Evolutionary conservation across 805 yeast species (phyloP).

Genomic region (Pichia pseudocactophila): DNA sequence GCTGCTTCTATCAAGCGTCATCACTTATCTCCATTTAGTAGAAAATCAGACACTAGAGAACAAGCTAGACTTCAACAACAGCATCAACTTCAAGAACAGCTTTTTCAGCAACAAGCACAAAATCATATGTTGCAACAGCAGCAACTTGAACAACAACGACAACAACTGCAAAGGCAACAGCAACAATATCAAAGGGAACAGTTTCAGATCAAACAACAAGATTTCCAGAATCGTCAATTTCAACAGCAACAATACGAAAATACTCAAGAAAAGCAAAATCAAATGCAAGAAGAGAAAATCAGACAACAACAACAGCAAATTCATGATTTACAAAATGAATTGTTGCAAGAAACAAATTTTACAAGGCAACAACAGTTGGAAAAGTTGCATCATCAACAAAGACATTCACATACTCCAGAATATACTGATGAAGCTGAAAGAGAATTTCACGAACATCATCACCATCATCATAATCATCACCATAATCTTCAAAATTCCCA

Average conservation of each 20-base stretch:
- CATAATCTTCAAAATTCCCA: neutral
- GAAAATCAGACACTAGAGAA: neutral
- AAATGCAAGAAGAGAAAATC: neutral
- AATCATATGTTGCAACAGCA: neutral
- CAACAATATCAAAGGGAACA: conserved; percentile 4
- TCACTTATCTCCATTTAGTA: conserved; percentile 8
- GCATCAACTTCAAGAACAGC: conserved; percentile 2
- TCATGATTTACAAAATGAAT: conserved; percentile 5
- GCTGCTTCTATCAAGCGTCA: conserved; percentile 8
- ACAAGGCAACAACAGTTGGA: neutral
- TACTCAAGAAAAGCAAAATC: conserved; percentile 1
- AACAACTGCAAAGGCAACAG: conserved; percentile 7
- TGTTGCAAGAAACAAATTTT: neutral
- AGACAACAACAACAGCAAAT: conserved; percentile 1
- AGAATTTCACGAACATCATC: neutral
- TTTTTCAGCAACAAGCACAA: neutral
- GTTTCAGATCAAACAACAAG: conserved; percentile 1
- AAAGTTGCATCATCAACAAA: neutral
- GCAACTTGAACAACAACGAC: neutral
- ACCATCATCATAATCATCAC: neutral
- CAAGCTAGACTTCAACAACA: conserved; percentile 5
- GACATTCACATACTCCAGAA: conserved; percentile 5
- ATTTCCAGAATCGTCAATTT: conserved; percentile 1
- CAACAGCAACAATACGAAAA: conserved; percentile 6
- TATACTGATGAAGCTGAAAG: neutral